phyloP scores from a whole-genome alignment of 1,284 basidiomycete species.

The Schizophyllum commune region DNA sequence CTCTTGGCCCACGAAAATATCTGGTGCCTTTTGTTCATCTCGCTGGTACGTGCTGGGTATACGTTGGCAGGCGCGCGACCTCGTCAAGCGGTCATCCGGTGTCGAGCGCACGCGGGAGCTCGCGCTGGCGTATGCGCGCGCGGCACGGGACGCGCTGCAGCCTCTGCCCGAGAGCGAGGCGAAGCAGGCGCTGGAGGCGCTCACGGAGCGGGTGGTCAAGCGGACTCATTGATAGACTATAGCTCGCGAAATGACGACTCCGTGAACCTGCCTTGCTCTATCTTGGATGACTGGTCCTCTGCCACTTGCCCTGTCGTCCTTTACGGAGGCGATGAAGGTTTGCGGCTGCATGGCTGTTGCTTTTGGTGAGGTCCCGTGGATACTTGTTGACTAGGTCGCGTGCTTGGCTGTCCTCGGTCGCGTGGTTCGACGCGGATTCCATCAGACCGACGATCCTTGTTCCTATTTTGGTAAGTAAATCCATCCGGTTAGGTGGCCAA shows the following conservation, averaged over 20 bases:
- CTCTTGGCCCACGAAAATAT: neutral
- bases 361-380: no score
- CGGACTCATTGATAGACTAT: constrained; percentile 29
- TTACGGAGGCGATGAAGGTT: no score
- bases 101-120: constrained; percentile 76
- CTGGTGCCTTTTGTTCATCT: constrained; percentile 1
- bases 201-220: constrained; percentile 59
- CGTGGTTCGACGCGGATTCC: no score
- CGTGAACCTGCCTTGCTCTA: neutral
- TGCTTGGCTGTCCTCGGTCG: no score
- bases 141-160: constrained; percentile 65
- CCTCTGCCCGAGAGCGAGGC: constrained; percentile 82
- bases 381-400: no score
- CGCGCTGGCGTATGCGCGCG: constrained; percentile 71
- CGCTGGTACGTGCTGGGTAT: neutral
- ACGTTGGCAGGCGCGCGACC: constrained; percentile 54
- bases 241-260: neutral
- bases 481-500: no score
- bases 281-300: neutral
- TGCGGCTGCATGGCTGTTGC: no score
- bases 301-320: neutral
- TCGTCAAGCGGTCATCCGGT: constrained; percentile 71
- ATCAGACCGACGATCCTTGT: no score
- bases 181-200: constrained; percentile 58
- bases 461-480: no score